Evolutionary conservation across 306 rosid genomes (phyloP).

Genomic region (Trichosanthes truncata): DNA sequence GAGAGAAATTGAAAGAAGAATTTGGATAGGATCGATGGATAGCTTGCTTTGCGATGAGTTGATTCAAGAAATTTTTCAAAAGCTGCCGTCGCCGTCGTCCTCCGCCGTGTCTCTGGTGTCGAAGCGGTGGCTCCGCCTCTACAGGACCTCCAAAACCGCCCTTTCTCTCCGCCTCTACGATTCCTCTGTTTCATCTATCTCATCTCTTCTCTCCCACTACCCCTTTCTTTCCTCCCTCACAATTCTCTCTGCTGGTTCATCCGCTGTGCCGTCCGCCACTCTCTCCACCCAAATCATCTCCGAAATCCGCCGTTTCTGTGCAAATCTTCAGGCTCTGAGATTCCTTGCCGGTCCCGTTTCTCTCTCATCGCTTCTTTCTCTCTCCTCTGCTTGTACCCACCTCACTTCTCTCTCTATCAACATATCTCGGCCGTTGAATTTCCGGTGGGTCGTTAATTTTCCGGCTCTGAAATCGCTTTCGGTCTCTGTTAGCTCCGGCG

Average conservation of each 20-base stretch:
- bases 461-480: slow-evolving; percentile 45
- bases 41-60: slow-evolving; percentile 58
- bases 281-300: slow-evolving; percentile 29
- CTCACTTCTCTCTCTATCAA: slow-evolving; percentile 47
- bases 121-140: slow-evolving; percentile 79
- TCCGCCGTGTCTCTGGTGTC: slow-evolving; percentile 51
- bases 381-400: slow-evolving; percentile 36
- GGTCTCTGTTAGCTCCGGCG: slow-evolving; percentile 18
- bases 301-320: slow-evolving; percentile 24
- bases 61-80: slow-evolving; percentile 59
- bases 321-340: slow-evolving; percentile 38
- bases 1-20: neutral
- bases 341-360: slow-evolving; percentile 44
- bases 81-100: slow-evolving; percentile 44
- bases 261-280: neutral
- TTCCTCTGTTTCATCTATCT: slow-evolving; percentile 26
- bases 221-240: slow-evolving; percentile 54
- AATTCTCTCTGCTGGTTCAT: slow-evolving; percentile 24
- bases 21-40: slow-evolving; percentile 31
- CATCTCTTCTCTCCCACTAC: slow-evolving; percentile 48
- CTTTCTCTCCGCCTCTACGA: slow-evolving; percentile 45
- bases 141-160: slow-evolving; percentile 51
- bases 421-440: slow-evolving; percentile 48
- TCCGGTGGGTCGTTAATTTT: slow-evolving; percentile 46
- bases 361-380: slow-evolving; percentile 45